phyloP scores from a whole-genome alignment of 2,329 filamentous ascomycete species.

The Aspergillus brasiliensis region DNA sequence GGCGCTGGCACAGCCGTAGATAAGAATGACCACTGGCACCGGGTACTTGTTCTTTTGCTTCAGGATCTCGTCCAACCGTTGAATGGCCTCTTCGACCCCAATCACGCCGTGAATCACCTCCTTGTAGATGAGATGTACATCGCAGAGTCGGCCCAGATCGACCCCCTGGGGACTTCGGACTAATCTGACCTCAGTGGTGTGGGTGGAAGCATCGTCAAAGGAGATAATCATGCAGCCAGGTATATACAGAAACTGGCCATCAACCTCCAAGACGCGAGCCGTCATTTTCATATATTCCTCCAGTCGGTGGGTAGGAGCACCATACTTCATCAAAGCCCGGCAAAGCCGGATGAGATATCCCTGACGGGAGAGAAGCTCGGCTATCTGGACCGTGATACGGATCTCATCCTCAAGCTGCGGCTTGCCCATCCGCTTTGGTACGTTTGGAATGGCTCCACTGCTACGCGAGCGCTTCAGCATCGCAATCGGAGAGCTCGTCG shows the following conservation, averaged over 20 bases:
- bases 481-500: conserved; percentile 31
- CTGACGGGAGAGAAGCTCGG: conserved; percentile 75
- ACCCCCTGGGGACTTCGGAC: conserved; percentile 48
- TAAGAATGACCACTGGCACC: conserved; percentile 59
- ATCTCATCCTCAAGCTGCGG: conserved; percentile 53
- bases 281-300: conserved; percentile 93
- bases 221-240: conserved; percentile 95
- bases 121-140: conserved; percentile 53
- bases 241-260: conserved; percentile 88
- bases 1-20: conserved; percentile 76
- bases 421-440: conserved; percentile 33
- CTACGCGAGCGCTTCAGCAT: conserved; percentile 41
- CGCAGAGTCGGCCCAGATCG: conserved; percentile 48
- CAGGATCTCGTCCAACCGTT: conserved; percentile 58
- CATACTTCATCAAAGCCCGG: conserved; percentile 84
- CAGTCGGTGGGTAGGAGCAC: conserved; percentile 86
- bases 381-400: conserved; percentile 64
- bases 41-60: conserved; percentile 58
- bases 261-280: conserved; percentile 81
- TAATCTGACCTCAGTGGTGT: conserved; percentile 52
- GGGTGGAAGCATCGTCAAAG: conserved; percentile 63
- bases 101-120: conserved; percentile 53
- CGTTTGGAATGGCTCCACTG: conserved; percentile 32
- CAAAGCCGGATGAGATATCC: conserved; percentile 85
- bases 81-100: conserved; percentile 50